Percentiles rank a stretch among this genome's conserved stretches.
Evolutionary conservation across 768 basidiomycete species (phyloP).

Genomic region (Rhizopogon vesiculosus): DNA sequence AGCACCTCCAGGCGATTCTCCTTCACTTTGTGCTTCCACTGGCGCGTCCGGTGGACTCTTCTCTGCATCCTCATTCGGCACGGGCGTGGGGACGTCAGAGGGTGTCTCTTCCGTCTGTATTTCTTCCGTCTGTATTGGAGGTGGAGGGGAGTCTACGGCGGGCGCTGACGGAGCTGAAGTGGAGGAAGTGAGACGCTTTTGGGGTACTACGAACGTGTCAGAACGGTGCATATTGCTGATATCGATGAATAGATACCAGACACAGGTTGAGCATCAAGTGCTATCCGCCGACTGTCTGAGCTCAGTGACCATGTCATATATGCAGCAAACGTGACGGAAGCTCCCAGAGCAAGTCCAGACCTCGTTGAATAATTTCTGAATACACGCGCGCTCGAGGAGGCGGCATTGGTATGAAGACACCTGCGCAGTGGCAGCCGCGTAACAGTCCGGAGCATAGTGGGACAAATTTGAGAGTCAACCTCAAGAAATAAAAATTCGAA

Average conservation of each 20-base stretch:
- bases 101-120: constrained; percentile 17
- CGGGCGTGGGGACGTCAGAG: constrained; percentile 1
- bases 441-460: constrained; percentile 49
- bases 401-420: constrained; percentile 42
- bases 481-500: not conserved
- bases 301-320: constrained; percentile 47
- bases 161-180: constrained; percentile 5
- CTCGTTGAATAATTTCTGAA: constrained; percentile 24
- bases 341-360: constrained; percentile 34
- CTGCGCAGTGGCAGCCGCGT: constrained; percentile 50
- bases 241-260: constrained; percentile 17
- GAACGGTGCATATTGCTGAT: not conserved
- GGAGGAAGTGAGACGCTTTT: constrained; percentile 8
- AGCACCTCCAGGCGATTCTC: constrained; percentile 44
- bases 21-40: constrained; percentile 13
- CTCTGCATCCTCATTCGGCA: constrained; percentile 7
- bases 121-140: constrained; percentile 12
- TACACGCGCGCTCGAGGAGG: constrained; percentile 14
- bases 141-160: constrained; percentile 15
- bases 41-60: constrained; percentile 3
- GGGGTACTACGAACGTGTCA: constrained; percentile 10
- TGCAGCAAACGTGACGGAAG: constrained; percentile 39
- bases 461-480: no score
- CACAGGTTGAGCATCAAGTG: constrained; percentile 39
- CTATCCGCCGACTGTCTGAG: constrained; percentile 37